phyloP scores from a whole-genome alignment of 805 yeast species.

The Saccharomycopsis javanensis region DNA sequence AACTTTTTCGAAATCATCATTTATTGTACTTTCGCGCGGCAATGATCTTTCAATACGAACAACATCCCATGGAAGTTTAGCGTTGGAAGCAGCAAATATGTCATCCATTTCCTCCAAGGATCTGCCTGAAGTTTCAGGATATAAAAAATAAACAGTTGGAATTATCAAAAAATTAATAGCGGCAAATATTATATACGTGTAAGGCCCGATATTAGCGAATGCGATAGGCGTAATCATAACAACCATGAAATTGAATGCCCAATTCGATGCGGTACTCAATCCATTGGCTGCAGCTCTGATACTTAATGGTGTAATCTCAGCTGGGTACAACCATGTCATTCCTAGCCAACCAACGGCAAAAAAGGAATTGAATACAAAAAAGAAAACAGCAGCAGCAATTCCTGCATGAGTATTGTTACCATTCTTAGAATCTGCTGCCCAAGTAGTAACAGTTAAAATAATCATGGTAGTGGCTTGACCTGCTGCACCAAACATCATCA shows the following conservation, averaged over 20 bases:
- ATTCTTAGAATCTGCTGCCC: slow-evolving; percentile 36
- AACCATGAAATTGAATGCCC: slow-evolving; percentile 58
- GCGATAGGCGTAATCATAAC: slow-evolving; percentile 60
- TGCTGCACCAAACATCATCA: slow-evolving; percentile 40
- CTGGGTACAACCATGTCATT: slow-evolving; percentile 52
- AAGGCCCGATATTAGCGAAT: slow-evolving; percentile 33
- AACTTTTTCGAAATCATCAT: slow-evolving; percentile 1
- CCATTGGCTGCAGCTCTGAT: slow-evolving; percentile 36
- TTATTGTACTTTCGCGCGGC: slow-evolving; percentile 20
- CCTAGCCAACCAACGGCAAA: slow-evolving; percentile 31
- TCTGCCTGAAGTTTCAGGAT: slow-evolving; percentile 73
- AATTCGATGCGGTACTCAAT: slow-evolving; percentile 52
- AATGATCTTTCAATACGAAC: slow-evolving; percentile 28
- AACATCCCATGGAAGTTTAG: slow-evolving; percentile 35
- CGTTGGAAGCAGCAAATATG: slow-evolving; percentile 31
- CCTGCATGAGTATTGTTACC: slow-evolving; percentile 30
- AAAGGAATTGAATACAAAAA: slow-evolving; percentile 44
- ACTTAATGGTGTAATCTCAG: slow-evolving; percentile 51
- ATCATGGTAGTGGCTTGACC: slow-evolving; percentile 42
- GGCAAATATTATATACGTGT: slow-evolving; percentile 67
- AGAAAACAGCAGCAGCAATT: slow-evolving; percentile 57
- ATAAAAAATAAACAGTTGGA: slow-evolving; percentile 55
- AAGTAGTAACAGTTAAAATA: slow-evolving; percentile 29
- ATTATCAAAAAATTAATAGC: slow-evolving; percentile 48
- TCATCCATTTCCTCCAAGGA: slow-evolving; percentile 68